These are phyloP conservation scores for Lipomyces spencermartinsiae DNA, from an alignment of 805 yeast species.

Conservation along the genomic window DNA sequence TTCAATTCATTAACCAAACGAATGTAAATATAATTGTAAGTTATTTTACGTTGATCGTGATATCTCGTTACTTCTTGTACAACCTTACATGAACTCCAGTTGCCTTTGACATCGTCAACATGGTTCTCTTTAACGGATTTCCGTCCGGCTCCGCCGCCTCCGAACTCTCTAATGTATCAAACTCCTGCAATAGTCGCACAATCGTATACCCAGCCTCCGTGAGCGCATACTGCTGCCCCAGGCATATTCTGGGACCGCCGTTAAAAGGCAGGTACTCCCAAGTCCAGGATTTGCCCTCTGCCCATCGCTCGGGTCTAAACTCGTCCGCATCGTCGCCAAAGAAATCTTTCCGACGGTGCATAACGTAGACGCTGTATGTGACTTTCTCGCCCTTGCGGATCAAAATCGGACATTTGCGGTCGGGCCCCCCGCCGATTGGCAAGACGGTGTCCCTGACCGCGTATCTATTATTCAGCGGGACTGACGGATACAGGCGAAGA, in stretches of 20 bases:
- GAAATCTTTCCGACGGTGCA: conserved; percentile 51
- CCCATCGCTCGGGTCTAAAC: conserved; percentile 60
- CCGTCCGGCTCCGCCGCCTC: conserved; percentile 23
- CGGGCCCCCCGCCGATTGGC: conserved; percentile 60
- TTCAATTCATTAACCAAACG: background rate
- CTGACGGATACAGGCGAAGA: conserved; percentile 59
- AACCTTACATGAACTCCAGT: conserved; percentile 25
- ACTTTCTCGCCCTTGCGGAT: conserved; percentile 54
- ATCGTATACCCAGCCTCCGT: conserved; percentile 57
- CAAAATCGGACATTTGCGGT: conserved; percentile 49
- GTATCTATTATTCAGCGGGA: conserved; percentile 56
- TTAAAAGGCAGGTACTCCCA: conserved; percentile 62
- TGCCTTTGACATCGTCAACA: conserved; percentile 24
- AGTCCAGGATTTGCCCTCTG: conserved; percentile 47
- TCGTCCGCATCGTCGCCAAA: conserved; percentile 56
- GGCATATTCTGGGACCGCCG: conserved; percentile 63
- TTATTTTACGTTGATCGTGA: background rate
- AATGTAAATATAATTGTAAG: background rate
- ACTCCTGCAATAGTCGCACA: conserved; percentile 49
- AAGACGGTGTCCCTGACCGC: conserved; percentile 56
- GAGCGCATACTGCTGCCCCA: conserved; percentile 63
- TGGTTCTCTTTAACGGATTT: conserved; percentile 20
- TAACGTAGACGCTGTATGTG: conserved; percentile 50
- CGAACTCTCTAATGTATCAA: conserved; percentile 38
- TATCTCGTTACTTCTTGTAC: conserved; percentile 2